Base-by-base conservation (phyloP, 2,329 filamentous ascomycete genomes). In the Pseudogymnoascus destructans region DNA sequence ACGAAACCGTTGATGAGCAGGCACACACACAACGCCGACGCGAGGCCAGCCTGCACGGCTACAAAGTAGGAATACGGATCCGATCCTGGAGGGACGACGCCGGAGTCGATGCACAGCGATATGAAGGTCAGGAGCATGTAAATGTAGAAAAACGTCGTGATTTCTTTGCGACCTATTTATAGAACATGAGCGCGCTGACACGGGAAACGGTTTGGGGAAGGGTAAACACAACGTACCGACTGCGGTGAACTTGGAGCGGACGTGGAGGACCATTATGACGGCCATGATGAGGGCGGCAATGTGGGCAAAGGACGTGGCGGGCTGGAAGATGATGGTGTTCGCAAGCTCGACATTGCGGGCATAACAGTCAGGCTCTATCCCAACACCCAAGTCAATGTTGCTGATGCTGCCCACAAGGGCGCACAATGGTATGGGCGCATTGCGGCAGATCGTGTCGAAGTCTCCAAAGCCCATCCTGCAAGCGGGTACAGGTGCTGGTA, bases 291-390 rank as follows among this genome's bases (percentile, higher is more conserved):
- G 77, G 11, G 92, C 89, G 59, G 87, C 75, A 64, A 98, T 97
- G 73, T 98, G 93, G 74, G 93, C 88, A 69, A 92, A 90, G 62
- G 88, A 89, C 19, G 90, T 84, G 25, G 91, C 93, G 69, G 85
- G 89, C 74, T 97, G 85, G 71, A 98, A 98, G 69, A 98, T 98
- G 74, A 97, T 92, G 38, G 93, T 98, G 75, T 98, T 98, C 65
- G 91, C 93, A 64, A 97, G 74, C 73, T 96, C 91, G 72, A 98
- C 92, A 67, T 93, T 95, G 60, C 93, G 85, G 60, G 93, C 88
- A 74, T 92, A 97, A 77, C 93, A 98, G 68, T 84, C 82, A 59
- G 93, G 84, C 71, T 95, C 86, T 64, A 96, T 93, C 65, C 90
- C 88, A 10, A 85, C 80, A 59, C 80, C 79, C 64, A 78, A 80